Percentiles rank a stretch among this genome's conserved stretches.
Conservation (phyloP, 208 protist species). For the Leishmania braziliensis region DNA sequence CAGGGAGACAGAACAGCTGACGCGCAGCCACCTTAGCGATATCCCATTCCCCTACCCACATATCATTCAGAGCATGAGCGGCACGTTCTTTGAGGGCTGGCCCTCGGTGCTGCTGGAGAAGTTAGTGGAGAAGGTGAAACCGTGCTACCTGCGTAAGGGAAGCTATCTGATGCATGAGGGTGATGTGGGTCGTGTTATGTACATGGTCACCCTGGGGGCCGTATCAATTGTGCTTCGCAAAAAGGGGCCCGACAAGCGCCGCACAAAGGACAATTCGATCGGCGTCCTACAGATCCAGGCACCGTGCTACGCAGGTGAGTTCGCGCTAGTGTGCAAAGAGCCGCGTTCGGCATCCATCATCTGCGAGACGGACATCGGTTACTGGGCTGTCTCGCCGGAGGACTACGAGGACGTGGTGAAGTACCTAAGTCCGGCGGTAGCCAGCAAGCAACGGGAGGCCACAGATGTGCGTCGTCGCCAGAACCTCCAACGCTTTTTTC, state of each 20-base stretch:
- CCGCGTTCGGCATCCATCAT: constrained; percentile 84
- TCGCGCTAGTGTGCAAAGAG: constrained; percentile 89
- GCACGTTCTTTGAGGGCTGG: constrained; percentile 87
- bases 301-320: constrained; percentile 89
- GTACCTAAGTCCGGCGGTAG: constrained; percentile 70
- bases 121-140: constrained; percentile 61
- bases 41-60: constrained; percentile 79
- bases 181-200: constrained; percentile 88
- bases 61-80: constrained; percentile 85
- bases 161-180: constrained; percentile 89
- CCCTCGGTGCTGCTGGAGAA: constrained; percentile 69
- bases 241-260: constrained; percentile 68
- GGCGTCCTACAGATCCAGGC: constrained; percentile 71
- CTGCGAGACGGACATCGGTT: constrained; percentile 85
- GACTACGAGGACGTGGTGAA: constrained; percentile 82
- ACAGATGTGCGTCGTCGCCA: constrained; percentile 81
- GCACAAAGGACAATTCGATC: constrained; percentile 76
- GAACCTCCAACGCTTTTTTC: constrained; percentile 86
- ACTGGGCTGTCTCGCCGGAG: constrained; percentile 78
- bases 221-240: constrained; percentile 78
- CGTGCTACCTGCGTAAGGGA: constrained; percentile 60
- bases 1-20: constrained; percentile 42
- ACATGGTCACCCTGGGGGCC: constrained; percentile 79
- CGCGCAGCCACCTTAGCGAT: constrained; percentile 50
- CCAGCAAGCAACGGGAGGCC: constrained; percentile 82